These are phyloP conservation scores for Rubus idaeus DNA, from an alignment of 306 rosid species.

Conservation along the genomic window DNA sequence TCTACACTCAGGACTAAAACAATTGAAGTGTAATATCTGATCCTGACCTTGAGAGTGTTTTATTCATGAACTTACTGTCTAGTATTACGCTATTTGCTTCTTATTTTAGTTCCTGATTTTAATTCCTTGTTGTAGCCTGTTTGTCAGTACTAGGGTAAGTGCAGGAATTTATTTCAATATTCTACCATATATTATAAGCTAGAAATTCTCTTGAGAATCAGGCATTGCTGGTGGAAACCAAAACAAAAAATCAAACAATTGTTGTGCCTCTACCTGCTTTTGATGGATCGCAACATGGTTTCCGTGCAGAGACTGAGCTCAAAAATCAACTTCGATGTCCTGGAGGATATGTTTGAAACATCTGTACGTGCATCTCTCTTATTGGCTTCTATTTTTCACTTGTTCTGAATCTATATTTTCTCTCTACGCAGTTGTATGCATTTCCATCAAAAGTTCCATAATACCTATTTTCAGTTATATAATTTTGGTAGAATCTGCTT, in stretches of 20 bases:
- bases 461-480: not conserved
- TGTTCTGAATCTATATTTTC: not conserved
- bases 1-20: not conserved
- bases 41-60: not conserved
- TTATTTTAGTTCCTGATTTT: not conserved
- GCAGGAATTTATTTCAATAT: not conserved
- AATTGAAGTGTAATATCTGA: not conserved
- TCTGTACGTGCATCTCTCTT: constrained; percentile 1
- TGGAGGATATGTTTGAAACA: constrained; percentile 13
- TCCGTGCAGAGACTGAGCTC: constrained; percentile 21
- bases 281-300: constrained; percentile 11
- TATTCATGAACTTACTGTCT: not conserved
- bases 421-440: not conserved
- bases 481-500: not conserved
- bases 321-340: constrained; percentile 10
- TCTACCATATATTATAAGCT: not conserved
- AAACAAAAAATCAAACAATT: not conserved
- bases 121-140: not conserved
- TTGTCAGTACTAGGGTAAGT: not conserved
- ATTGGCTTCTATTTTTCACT: not conserved
- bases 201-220: constrained; percentile 1
- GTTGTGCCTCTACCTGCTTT: not conserved
- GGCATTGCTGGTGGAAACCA: not conserved
- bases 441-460: not conserved
- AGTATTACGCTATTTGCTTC: not conserved